These are phyloP conservation scores for Simplicillium sp. DNA, from an alignment of 2,329 filamentous ascomycete species.

Conservation along the genomic window DNA sequence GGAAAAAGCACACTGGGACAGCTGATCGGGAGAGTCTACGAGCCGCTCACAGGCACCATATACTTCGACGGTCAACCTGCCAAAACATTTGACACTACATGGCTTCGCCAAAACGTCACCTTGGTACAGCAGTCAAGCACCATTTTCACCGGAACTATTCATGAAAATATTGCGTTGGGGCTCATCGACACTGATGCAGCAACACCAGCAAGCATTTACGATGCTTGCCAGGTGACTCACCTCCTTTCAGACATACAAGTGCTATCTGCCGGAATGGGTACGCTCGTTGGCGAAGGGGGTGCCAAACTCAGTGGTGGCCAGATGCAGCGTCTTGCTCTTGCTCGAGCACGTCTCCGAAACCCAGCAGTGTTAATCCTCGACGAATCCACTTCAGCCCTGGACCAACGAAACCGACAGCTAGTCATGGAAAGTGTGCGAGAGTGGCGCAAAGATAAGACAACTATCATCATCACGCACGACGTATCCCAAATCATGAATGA, in stretches of 20 bases:
- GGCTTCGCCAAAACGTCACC: slow-evolving; percentile 70
- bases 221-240: slow-evolving; percentile 57
- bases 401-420: slow-evolving; percentile 56
- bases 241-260: slow-evolving; percentile 57
- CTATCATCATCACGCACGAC: slow-evolving; percentile 89
- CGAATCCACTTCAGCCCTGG: slow-evolving; percentile 79
- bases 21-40: slow-evolving; percentile 70
- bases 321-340: slow-evolving; percentile 70
- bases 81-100: slow-evolving; percentile 53
- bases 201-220: slow-evolving; percentile 43
- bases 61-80: slow-evolving; percentile 57
- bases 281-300: slow-evolving; percentile 45
- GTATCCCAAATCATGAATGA: slow-evolving; percentile 61
- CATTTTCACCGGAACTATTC: slow-evolving; percentile 73
- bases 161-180: slow-evolving; percentile 70
- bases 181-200: slow-evolving; percentile 37
- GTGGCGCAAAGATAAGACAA: slow-evolving; percentile 77
- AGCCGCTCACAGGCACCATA: slow-evolving; percentile 54
- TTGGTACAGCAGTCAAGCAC: slow-evolving; percentile 75
- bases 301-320: slow-evolving; percentile 71
- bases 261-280: slow-evolving; percentile 64
- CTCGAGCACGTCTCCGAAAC: slow-evolving; percentile 67
- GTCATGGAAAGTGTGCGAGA: slow-evolving; percentile 67
- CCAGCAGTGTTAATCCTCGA: slow-evolving; percentile 77
- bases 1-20: slow-evolving; percentile 86